Base-by-base conservation (phyloP, 345 rosid species). In the Salix koriyanagi region DNA sequence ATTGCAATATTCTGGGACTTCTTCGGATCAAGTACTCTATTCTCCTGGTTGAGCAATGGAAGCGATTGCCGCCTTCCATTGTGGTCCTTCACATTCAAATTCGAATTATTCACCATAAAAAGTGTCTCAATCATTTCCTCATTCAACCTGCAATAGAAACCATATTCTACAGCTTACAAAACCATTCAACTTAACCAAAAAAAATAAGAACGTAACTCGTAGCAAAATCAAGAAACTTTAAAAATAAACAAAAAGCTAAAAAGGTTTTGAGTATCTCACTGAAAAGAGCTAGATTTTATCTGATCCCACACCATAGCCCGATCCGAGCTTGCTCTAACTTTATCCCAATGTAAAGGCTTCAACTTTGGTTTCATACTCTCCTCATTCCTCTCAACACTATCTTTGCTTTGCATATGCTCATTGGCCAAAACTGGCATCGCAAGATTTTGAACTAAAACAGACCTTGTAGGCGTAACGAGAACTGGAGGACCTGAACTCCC, bases 271-370 rank as follows among this genome's bases (percentile, higher is more conserved):
- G 37, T 15, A 73, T 83, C 99, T 91, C 75, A 96, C 98, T 94
- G 95, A 84, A 96, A 96, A 5, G 98, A 94, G 86, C 94, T 94
- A 48, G 97, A 83, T 82, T 86, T 89, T 32, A 94, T 79, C 86
- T 94, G 97, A 84, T 96, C 99, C 98, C 99, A 96, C 84, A 90
- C 98, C 92, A 90, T 96, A 66, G 79, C 97, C 65, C 93, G 90
- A 76, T 89, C 95, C 0, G 99, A 96, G 83, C 93, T 92, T 18
- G 98, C 97, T 75, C 92, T 81, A 76, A 96, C 99, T 88, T 96
- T 96, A 79, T 96, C 99, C 99, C 99, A 96, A 60, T 96, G 98
- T 79, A 96, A 87, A 77, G 99, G 83, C 83, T 94, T 96, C 88
- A 94, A 76, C 82, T 92, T 96, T 8, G 95, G 97, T 84, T 81